Evolutionary conservation across 2,329 filamentous ascomycete species (phyloP).

Genomic region (Xylariomycetidae sp.): DNA sequence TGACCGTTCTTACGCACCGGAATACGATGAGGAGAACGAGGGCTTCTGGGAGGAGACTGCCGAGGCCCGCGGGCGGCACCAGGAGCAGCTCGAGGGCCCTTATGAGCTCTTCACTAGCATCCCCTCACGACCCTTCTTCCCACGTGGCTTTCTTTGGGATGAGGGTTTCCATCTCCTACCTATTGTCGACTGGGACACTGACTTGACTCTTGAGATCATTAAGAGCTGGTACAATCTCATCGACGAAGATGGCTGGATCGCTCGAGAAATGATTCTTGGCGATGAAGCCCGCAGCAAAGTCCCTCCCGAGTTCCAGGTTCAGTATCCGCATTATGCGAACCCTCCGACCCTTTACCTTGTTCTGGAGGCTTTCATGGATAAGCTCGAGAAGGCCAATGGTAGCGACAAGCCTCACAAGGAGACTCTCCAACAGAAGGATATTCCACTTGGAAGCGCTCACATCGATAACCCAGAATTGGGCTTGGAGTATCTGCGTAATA

Average conservation of each 20-base stretch:
- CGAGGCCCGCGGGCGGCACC: conserved; percentile 63
- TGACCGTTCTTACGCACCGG: conserved; percentile 83
- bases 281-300: conserved; percentile 91
- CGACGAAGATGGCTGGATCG: conserved; percentile 97
- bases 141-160: conserved; percentile 94
- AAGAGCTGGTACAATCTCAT: conserved; percentile 95
- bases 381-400: conserved; percentile 55
- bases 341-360: conserved; percentile 91
- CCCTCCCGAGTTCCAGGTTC: conserved; percentile 83
- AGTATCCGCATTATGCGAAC: conserved; percentile 97
- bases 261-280: conserved; percentile 90
- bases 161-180: conserved; percentile 94
- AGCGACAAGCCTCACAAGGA: conserved; percentile 38
- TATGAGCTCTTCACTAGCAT: conserved; percentile 87
- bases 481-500: conserved; percentile 21
- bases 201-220: conserved; percentile 79
- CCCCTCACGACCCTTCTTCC: conserved; percentile 92
- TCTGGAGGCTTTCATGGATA: conserved; percentile 77
- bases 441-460: conserved; percentile 55
- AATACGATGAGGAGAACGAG: conserved; percentile 93
- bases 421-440: conserved; percentile 31
- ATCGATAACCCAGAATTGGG: conserved; percentile 47
- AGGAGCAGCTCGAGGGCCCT: conserved; percentile 69
- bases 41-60: conserved; percentile 92
- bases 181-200: conserved; percentile 89